phyloP scores from a whole-genome alignment of 2,329 filamentous ascomycete species.

The Hypoxylon rubiginosum region DNA sequence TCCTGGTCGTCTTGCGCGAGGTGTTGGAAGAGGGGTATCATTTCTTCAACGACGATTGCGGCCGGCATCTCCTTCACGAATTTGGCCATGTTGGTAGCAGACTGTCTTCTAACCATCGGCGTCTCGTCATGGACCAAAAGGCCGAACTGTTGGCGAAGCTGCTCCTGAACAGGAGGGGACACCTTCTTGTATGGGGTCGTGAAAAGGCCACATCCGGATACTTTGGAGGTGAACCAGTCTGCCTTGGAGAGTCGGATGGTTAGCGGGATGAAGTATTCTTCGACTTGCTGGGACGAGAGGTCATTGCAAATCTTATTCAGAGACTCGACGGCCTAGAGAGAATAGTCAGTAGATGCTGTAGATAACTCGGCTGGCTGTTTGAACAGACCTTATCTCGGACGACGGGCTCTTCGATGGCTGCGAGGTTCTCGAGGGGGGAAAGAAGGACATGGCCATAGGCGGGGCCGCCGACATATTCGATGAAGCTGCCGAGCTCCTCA shows the following conservation, averaged over 20 bases:
- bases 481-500: constrained; percentile 95
- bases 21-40: constrained; percentile 99
- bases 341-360: constrained; percentile 32
- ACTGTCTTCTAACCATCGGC: constrained; percentile 97
- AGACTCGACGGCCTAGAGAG: constrained; percentile 89
- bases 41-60: constrained; percentile 93
- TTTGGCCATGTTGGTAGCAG: constrained; percentile 95
- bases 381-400: constrained; percentile 91
- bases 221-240: constrained; percentile 99
- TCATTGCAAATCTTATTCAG: constrained; percentile 99
- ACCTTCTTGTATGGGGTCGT: constrained; percentile 94
- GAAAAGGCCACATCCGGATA: constrained; percentile 96
- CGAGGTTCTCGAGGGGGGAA: constrained; percentile 96
- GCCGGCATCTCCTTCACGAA: constrained; percentile 98
- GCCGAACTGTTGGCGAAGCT: constrained; percentile 90
- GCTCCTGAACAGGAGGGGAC: constrained; percentile 87
- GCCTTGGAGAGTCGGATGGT: constrained; percentile 97
- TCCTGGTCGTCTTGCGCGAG: constrained; percentile 97
- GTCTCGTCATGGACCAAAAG: constrained; percentile 97
- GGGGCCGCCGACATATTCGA: constrained; percentile 96
- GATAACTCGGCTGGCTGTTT: constrained; percentile 16
- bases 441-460: constrained; percentile 96
- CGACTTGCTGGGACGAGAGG: constrained; percentile 90
- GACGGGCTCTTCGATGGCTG: constrained; percentile 97
- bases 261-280: constrained; percentile 97